Evolutionary conservation across 345 rosid species (phyloP), one percentile per base, ranked within the genome.

Genomic region (Salix purpurea): DNA sequence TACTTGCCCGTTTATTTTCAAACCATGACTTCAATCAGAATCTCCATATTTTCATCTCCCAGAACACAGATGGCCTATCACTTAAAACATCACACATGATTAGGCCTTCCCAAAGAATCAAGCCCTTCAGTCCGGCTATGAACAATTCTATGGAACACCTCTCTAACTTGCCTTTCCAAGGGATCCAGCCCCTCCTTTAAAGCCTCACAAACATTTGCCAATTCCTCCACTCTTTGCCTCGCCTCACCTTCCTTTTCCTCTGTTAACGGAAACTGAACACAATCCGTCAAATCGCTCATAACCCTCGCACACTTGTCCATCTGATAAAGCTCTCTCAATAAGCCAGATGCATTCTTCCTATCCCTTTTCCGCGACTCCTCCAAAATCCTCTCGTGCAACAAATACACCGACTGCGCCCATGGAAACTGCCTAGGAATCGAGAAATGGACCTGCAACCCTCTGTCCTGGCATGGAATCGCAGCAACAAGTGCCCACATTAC

Each of bases 401-500:
- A 78, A 78, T 83, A 78, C 69, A 96, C 67, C 21, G 96, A 85
- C 21, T 82, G 89, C 0, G 91, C 89, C 99, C 98, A 96, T 0
- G 80, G 37, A 61, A 85, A 87, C 65, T 91, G 90, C 76, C 94
- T 89, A 1, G 99, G 94, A 58, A 90, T 81, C 23, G 88, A 85
- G 77, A 91, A 90, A 58, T 91, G 93, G 5, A 90, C 91, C 72
- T 91, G 96, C 85, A 96, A 70, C 0, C 99, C 98, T 56, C 98
- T 93, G 74, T 96, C 99, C 75, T 96, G 99, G 74, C 99, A 96
- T 1, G 98, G 99, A 48, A 96, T 91, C 6, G 98, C 97, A 12
- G 99, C 99, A 72, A 96, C 99, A 34, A 96, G 85, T 66, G 87
- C 94, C 98, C 97, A 96, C 96, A 89, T 91, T 4, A 90, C 98